Evolutionary conservation across 2,329 filamentous ascomycete species (phyloP), one percentile per base, ranked within the genome.

Genomic region (Trichoderma breve): DNA sequence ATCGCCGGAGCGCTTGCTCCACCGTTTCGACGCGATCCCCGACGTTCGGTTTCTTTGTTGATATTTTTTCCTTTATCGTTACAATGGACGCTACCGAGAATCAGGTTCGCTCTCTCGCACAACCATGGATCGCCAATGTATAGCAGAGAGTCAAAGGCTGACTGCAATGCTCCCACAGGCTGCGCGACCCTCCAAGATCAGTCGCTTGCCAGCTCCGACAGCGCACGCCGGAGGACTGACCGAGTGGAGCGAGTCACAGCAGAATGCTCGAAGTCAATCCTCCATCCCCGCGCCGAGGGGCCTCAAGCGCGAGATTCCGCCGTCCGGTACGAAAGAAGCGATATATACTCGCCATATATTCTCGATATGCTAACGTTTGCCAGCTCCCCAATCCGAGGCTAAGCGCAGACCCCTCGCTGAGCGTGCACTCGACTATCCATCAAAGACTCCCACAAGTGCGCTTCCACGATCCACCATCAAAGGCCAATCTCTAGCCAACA

Each of bases 351-450:
- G 26, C 7, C n/a, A 21, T 5, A 51, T 3, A 3, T 6, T 32
- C 28, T 26, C 21, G 12, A 32, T 32, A 67, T 60, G 36, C 58
- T 71, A 51, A 65, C 65, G 30, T 71, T 71, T 70, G 64, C 62
- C 74, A 90, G 88, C 85, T 66, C 75, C 82, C 26, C 84, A 88
- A 76, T 84, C 89, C 24, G 86, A 89, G 64, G 77, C 88, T 3
- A 92, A 92, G 80, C 85, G 90, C 71, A 89, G 89, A 76, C 88
- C 87, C 15, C 80, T 90, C 30, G 81, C 80, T 24, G 87, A 91
- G 71, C 84, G 84, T 74, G 88, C 85, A 36, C 85, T 80, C 73
- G 89, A 91, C 72, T 86, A 84, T 73, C 79, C 82, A 21, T 66
- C 64, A 24, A 84, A 80, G 72, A 79, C 81, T 58, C 78, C 83